Conservation (phyloP, 148 eudicot genomes). For the Cornus suecica region DNA sequence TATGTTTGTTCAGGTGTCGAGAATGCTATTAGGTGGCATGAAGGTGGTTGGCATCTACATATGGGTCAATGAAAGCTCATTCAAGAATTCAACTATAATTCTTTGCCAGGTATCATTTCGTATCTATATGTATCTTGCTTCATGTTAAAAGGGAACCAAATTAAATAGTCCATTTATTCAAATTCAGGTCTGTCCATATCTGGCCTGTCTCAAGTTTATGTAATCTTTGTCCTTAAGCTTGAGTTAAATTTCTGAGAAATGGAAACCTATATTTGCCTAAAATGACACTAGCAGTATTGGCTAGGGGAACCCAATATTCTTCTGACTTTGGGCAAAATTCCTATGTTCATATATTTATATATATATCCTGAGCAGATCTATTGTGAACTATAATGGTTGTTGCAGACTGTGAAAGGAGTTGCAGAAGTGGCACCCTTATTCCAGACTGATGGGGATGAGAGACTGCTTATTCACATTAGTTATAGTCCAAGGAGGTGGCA, state of each 20-base stretch:
- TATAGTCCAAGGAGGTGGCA: constrained; percentile 88
- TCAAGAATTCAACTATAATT: constrained; percentile 69
- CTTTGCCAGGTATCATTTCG: constrained; percentile 69
- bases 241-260: not conserved
- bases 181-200: not conserved
- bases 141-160: not conserved
- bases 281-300: not conserved
- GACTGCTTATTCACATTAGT: constrained; percentile 80
- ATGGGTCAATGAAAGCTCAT: constrained; percentile 70
- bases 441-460: constrained; percentile 53
- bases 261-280: not conserved
- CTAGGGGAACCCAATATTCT: not conserved
- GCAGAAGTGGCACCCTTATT: constrained; percentile 65
- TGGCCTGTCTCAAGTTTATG: not conserved
- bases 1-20: constrained; percentile 55
- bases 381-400: constrained; percentile 7
- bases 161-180: not conserved
- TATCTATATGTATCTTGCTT: not conserved
- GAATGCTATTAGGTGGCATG: constrained; percentile 90
- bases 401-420: constrained; percentile 76
- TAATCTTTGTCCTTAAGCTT: not conserved
- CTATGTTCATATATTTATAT: not conserved
- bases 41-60: constrained; percentile 83
- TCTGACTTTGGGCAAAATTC: not conserved
- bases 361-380: not conserved